phyloP scores from a whole-genome alignment of 2,329 filamentous ascomycete genomes.

The Colletotrichum sublineola region DNA sequence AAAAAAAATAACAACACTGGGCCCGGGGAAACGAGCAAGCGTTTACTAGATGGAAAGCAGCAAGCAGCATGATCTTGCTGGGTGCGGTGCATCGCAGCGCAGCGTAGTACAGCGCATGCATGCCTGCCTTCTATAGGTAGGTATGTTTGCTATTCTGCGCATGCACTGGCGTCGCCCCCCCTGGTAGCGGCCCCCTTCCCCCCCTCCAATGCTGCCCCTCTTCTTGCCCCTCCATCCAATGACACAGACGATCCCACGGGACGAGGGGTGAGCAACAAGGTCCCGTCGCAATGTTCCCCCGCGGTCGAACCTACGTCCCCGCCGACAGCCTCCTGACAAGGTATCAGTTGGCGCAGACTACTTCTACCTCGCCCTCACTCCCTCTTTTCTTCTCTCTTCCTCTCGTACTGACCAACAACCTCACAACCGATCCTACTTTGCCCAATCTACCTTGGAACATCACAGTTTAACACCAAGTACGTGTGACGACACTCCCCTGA shows the following conservation, averaged over 20 bases:
- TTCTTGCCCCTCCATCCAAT: constrained; percentile 41
- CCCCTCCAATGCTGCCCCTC: constrained; percentile 33
- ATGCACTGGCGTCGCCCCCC: constrained; percentile 30
- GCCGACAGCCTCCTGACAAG: constrained; percentile 41
- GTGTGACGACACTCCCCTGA: not conserved
- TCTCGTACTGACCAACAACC: constrained; percentile 14
- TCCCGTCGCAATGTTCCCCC: constrained; percentile 35
- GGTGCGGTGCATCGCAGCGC: constrained; percentile 25
- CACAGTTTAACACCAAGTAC: constrained; percentile 14
- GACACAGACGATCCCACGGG: constrained; percentile 22
- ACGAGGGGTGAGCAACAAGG: constrained; percentile 27
- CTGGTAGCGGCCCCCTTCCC: constrained; percentile 3
- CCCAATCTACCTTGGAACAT: constrained; percentile 11
- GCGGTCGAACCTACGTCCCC: constrained; percentile 42
- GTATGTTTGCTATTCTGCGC: constrained; percentile 34
- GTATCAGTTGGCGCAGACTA: constrained; percentile 40
- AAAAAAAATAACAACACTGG: constrained; percentile 9
- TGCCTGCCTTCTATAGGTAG: constrained; percentile 5
- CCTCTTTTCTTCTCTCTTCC: constrained; percentile 6
- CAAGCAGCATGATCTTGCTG: constrained; percentile 32
- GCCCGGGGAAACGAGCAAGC: constrained; percentile 10
- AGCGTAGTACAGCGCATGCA: constrained; percentile 8
- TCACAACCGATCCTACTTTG: not conserved
- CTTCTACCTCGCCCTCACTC: constrained; percentile 31
- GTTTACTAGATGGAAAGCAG: not conserved